Conservation (phyloP, 1,139 yeast genomes). For the Blastobotrys proliferans region DNA sequence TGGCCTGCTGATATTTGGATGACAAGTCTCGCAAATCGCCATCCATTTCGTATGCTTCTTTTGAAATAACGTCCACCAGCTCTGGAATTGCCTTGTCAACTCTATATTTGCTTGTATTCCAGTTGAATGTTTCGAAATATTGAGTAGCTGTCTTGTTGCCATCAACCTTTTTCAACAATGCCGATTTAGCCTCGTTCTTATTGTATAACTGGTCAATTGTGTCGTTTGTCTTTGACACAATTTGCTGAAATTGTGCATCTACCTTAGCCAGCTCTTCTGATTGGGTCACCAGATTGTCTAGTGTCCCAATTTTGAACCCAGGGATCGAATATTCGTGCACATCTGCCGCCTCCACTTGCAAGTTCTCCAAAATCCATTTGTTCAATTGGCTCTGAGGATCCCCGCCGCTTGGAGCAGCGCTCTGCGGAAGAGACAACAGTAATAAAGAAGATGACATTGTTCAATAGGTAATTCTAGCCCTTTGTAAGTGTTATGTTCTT, state of each 20-base stretch:
- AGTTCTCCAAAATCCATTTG: constrained; percentile 37
- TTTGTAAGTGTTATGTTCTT: too few species aligned
- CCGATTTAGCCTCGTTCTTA: constrained; percentile 40
- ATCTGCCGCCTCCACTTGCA: constrained; percentile 18
- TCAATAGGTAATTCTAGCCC: too few species aligned
- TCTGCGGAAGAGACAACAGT: constrained; percentile 46
- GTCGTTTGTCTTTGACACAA: constrained; percentile 74
- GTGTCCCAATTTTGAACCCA: constrained; percentile 89
- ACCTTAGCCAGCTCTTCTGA: constrained; percentile 82
- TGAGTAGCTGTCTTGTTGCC: constrained; percentile 45
- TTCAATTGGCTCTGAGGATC: constrained; percentile 38
- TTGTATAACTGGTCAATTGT: constrained; percentile 54
- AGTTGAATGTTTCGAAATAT: constrained; percentile 68
- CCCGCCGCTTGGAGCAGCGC: constrained; percentile 46
- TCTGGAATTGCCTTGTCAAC: constrained; percentile 79
- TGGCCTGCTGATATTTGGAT: constrained; percentile 73
- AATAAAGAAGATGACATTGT: too few species aligned
- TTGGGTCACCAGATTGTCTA: constrained; percentile 85
- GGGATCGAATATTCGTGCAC: constrained; percentile 58
- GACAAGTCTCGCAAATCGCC: constrained; percentile 71
- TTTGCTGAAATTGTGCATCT: constrained; percentile 66
- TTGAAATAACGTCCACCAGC: constrained; percentile 62
- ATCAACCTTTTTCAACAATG: constrained; percentile 46
- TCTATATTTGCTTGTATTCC: constrained; percentile 87
- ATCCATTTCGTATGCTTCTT: constrained; percentile 79